phyloP scores from a whole-genome alignment of 1,284 basidiomycete species.

The Nidula niveotomentosa region DNA sequence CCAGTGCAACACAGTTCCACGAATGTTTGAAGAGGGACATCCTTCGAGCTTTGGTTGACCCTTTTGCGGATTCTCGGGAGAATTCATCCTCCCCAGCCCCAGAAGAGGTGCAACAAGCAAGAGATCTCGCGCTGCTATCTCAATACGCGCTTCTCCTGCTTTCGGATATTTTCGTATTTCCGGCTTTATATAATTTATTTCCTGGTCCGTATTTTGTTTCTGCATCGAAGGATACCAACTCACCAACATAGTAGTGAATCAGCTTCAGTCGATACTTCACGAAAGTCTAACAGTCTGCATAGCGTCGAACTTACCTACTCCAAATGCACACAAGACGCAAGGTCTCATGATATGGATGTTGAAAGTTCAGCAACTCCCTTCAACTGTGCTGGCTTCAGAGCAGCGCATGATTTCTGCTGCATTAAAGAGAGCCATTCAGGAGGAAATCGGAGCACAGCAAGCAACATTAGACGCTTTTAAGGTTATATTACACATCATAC shows the following conservation, averaged over 20 bases:
- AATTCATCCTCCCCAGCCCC: slow-evolving; percentile 6
- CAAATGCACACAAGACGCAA: slow-evolving; percentile 43
- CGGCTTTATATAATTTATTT: slow-evolving; percentile 42
- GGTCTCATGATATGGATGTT: slow-evolving; percentile 49
- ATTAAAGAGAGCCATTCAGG: slow-evolving; percentile 33
- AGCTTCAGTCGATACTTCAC: slow-evolving; percentile 41
- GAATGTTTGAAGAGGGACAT: slow-evolving; percentile 49
- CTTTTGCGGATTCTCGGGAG: slow-evolving; percentile 17
- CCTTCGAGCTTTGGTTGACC: slow-evolving; percentile 36
- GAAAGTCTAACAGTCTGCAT: slow-evolving; percentile 29
- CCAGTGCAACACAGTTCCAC: slow-evolving; percentile 28
- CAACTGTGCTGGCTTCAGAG: slow-evolving; percentile 23
- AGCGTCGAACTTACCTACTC: slow-evolving; percentile 32
- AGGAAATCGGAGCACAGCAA: slow-evolving; percentile 18
- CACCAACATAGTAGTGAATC: slow-evolving; percentile 24
- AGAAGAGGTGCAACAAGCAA: slow-evolving; percentile 8
- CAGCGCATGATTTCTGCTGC: slow-evolving; percentile 10
- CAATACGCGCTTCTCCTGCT: slow-evolving; percentile 50
- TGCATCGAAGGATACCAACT: slow-evolving; percentile 3
- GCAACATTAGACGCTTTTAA: slow-evolving; percentile 38
- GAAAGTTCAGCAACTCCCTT: slow-evolving; percentile 44
- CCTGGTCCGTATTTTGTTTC: slow-evolving; percentile 34
- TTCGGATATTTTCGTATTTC: slow-evolving; percentile 45
- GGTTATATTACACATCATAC: slow-evolving; percentile 22
- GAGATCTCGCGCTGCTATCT: slow-evolving; percentile 33